phyloP scores from a whole-genome alignment of 306 rosid genomes.

The Myrica gale region DNA sequence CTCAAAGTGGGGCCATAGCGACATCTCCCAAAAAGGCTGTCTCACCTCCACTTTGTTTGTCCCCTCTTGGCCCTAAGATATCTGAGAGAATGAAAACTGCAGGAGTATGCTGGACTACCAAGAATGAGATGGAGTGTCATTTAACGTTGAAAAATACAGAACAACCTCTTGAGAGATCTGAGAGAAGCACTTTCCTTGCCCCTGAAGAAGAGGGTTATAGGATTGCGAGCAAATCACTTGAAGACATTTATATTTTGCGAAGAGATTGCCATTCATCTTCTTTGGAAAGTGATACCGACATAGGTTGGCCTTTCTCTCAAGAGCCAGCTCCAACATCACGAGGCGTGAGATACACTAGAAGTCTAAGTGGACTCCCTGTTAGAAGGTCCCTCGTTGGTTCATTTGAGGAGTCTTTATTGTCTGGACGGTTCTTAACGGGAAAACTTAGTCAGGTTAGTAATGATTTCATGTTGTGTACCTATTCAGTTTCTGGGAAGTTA shows the following conservation, averaged over 20 bases:
- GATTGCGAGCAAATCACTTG: slow-evolving; percentile 50
- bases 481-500: slow-evolving; percentile 19
- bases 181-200: slow-evolving; percentile 32
- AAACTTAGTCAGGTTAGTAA: slow-evolving; percentile 65
- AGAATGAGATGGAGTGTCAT: slow-evolving; percentile 42
- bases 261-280: slow-evolving; percentile 69
- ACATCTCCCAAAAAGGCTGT: slow-evolving; percentile 40
- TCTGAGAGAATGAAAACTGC: slow-evolving; percentile 62
- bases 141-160: slow-evolving; percentile 36
- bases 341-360: slow-evolving; percentile 57
- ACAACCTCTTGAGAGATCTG: slow-evolving; percentile 42
- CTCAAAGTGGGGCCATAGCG: slow-evolving; percentile 39
- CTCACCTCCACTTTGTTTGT: slow-evolving; percentile 62
- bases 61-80: slow-evolving; percentile 88
- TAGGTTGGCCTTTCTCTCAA: slow-evolving; percentile 44
- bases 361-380: slow-evolving; percentile 76
- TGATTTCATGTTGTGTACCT: slow-evolving; percentile 10
- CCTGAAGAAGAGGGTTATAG: slow-evolving; percentile 44
- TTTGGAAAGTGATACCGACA: slow-evolving; percentile 43
- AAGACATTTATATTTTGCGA: slow-evolving; percentile 51
- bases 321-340: slow-evolving; percentile 49
- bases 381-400: slow-evolving; percentile 98
- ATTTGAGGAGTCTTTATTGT: slow-evolving; percentile 93
- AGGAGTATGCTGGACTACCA: slow-evolving; percentile 36
- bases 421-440: slow-evolving; percentile 84